Base-by-base conservation (phyloP, 75 land plant genomes). In the Isoetes taiwanensis region DNA sequence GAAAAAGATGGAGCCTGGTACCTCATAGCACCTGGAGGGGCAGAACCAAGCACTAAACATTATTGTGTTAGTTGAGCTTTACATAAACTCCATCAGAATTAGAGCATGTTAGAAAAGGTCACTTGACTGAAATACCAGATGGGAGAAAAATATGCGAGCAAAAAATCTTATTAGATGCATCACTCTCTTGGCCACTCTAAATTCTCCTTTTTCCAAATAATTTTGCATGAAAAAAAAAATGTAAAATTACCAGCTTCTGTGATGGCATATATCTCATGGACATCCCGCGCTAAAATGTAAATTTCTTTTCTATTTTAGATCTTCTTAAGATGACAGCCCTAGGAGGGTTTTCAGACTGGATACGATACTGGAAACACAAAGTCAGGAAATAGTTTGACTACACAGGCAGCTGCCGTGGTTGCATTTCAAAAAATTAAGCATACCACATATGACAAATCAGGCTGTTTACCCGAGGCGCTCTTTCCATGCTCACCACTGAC, bases 21-120 rank as follows among this genome's bases (percentile, higher is more conserved):
- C 17, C 98, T 80, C 58, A 64, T 74, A 20, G 41, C 52, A 60
- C 97, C 94, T 91, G 85, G 69, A 86, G 32, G 54, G 53, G 61
- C 53, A 59, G 40, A 64, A 64, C 63, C 77, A 77, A 43, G 43
- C 68, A 70, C 88, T 83, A 78, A 62, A 70, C 77, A 78, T 42
- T 37, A 26, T 38, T 33, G 32, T 33, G 61, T 69, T 56, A 69
- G 70, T 41, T 20, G 30, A 16, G 9, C 1, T 28, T 2, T 30
- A 55, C 23, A 6, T 48, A 10, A 48, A n/a, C 9, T 17, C 17
- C 17, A 6, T 20, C 3, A 14, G 16, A 39, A 38, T 20, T 38
- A 37, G 41, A 27, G 38, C 56, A 54, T 43, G 26, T 53, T 8
- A 34, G 30, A 61, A 62, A n/a, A n/a, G n/a, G n/a, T n/a, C n/a